Evolutionary conservation across 345 rosid species (phyloP), one percentile per base, ranked within the genome.

Genomic region (Ailanthus altissimus): DNA sequence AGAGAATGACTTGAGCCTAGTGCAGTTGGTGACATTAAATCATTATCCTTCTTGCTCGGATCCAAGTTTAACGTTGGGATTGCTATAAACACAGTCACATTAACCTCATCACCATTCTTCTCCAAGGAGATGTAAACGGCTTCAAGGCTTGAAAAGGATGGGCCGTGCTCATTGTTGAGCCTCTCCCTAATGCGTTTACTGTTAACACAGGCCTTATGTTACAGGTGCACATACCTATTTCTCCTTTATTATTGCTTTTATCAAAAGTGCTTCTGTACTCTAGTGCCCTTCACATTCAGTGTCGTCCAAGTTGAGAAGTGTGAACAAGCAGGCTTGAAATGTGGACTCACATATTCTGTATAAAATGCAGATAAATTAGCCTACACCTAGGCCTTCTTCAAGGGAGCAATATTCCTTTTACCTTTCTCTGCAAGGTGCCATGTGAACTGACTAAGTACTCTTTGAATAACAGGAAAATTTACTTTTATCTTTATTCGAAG

Each of bases 101-200:
- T 2, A 74, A 15, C 36, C 49, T 78, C 61, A 54, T 75, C 8
- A 78, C 77, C 47, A 65, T 75, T 49, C 54, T 78, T 59, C 68
- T 54, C 4, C 82, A 82, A 66, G 75, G 62, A 16, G 77, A 72
- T 15, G 49, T 51, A 2, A 13, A 50, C 9, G 79, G 18, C 82
- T 82, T 58, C 80, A 75, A 57, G 79, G 75, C 18, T 65, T 75
- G 40, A 82, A 75, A 56, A n/a, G n/a, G 77, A 78, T 60, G 73
- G 43, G 6, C 50, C 61, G 46, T 81, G 83, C 53, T 80, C 18
- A 73, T 28, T 53, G 79, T 79, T 32, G 66, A 78, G 38, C 78
- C 84, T 73, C 32, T 63, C 46, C 77, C 79, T 47, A 21, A 67
- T 23, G 82, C 87, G 21, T 73, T 84, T 43, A 73, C 78, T 26